These are phyloP conservation scores for Rhodotorula sp. DNA, from an alignment of 1,284 basidiomycete species.

Conservation along the genomic window DNA sequence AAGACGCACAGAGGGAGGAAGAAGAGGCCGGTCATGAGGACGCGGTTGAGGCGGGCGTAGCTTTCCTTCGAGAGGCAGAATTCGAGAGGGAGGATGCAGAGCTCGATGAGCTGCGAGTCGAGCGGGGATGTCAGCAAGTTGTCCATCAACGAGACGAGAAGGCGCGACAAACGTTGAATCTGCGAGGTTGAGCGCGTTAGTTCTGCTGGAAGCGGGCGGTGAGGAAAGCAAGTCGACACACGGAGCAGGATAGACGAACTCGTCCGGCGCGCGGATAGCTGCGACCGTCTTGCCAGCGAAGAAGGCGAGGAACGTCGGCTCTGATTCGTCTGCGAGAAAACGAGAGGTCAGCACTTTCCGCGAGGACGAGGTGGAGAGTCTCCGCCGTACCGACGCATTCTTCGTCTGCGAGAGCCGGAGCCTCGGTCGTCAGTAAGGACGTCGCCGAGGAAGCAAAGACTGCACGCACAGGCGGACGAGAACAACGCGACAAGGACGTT, in stretches of 20 bases:
- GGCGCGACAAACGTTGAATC: constrained; percentile 4
- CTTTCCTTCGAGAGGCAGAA: constrained; percentile 44
- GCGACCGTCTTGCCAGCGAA: constrained; percentile 44
- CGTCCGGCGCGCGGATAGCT: constrained; percentile 66
- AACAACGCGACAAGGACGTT: constrained; percentile 92
- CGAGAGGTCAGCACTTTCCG: background rate
- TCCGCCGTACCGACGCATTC: constrained; percentile 27
- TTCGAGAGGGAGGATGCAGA: constrained; percentile 42
- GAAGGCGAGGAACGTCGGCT: constrained; percentile 78
- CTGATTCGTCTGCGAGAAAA: constrained; percentile 58
- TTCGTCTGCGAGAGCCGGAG: constrained; percentile 39
- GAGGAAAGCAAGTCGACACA: background rate
- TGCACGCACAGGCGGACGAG: constrained; percentile 6
- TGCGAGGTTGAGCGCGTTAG: background rate
- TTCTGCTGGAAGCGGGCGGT: too few relatives aligned
- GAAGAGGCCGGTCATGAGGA: constrained; percentile 73
- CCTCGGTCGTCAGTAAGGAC: background rate
- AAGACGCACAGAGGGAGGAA: constrained; percentile 62
- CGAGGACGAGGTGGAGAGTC: constrained; percentile 21
- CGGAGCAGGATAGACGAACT: constrained; percentile 56
- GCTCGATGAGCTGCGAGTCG: constrained; percentile 23
- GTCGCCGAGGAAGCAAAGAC: too few relatives aligned
- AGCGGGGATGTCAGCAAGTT: background rate
- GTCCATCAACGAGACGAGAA: too few relatives aligned
- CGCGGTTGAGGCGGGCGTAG: constrained; percentile 72